phyloP scores from a whole-genome alignment of 495 filamentous ascomycete species.

The Acidomyces sp. region DNA sequence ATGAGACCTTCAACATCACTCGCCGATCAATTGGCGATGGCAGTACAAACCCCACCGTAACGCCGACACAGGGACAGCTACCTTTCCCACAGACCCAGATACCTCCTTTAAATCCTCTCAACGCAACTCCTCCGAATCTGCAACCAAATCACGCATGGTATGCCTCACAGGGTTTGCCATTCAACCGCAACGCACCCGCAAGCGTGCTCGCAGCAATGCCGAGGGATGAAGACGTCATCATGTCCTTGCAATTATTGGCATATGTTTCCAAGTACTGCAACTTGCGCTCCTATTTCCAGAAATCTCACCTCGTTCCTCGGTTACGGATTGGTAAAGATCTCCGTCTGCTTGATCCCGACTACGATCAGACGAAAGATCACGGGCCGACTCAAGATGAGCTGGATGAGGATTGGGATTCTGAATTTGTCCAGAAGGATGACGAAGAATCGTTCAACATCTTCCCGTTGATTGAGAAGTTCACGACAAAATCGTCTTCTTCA shows the following conservation, averaged over 20 bases:
- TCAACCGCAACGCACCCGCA: constrained; percentile 18
- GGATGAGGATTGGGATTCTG: constrained; percentile 88
- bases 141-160: constrained; percentile 44
- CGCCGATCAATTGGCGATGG: constrained; percentile 77
- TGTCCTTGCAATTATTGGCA: constrained; percentile 94
- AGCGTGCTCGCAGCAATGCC: constrained; percentile 69
- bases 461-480: constrained; percentile 95
- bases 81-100: constrained; percentile 57
- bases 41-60: constrained; percentile 49
- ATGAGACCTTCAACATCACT: constrained; percentile 94
- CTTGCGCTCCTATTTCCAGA: constrained; percentile 84
- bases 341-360: constrained; percentile 58
- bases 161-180: constrained; percentile 55
- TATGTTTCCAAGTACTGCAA: constrained; percentile 99
- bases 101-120: constrained; percentile 49
- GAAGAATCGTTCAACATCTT: constrained; percentile 61
- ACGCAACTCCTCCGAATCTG: constrained; percentile 55
- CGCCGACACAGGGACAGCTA: constrained; percentile 29
- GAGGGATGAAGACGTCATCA: constrained; percentile 89
- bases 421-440: constrained; percentile 37
- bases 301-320: constrained; percentile 82
- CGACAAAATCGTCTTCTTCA: constrained; percentile 44
- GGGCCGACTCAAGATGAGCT: constrained; percentile 41
- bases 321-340: constrained; percentile 82
- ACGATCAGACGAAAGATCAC: constrained; percentile 27